Conservation (phyloP, 805 yeast species). For the Teunomyces lycoperdinae region DNA sequence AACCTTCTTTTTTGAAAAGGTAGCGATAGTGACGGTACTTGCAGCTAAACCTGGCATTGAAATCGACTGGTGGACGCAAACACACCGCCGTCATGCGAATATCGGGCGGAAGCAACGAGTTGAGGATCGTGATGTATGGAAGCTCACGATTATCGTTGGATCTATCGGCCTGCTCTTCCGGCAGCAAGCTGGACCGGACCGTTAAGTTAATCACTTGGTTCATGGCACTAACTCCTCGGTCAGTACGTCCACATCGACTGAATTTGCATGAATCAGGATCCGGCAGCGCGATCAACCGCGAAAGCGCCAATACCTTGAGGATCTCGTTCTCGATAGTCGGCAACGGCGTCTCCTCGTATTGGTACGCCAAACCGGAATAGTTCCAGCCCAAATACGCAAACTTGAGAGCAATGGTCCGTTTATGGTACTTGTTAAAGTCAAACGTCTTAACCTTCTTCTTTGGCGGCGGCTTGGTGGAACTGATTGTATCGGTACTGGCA, state of each 20-base stretch:
- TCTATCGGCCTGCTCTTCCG: constrained; percentile 59
- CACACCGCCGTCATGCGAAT: constrained; percentile 80
- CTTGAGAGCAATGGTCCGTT: constrained; percentile 71
- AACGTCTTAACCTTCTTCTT: constrained; percentile 43
- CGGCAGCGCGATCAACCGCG: constrained; percentile 59
- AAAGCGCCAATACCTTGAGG: constrained; percentile 64
- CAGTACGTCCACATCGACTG: constrained; percentile 93
- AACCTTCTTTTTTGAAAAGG: constrained; percentile 51
- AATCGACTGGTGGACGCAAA: constrained; percentile 74
- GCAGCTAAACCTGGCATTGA: constrained; percentile 94
- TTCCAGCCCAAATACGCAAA: constrained; percentile 95
- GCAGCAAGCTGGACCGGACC: constrained; percentile 65
- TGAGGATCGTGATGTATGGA: constrained; percentile 72
- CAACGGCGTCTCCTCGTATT: constrained; percentile 67
- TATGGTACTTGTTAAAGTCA: constrained; percentile 61
- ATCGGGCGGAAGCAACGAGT: constrained; percentile 76
- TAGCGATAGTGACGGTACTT: constrained; percentile 82
- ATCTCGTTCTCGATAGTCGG: constrained; percentile 86
- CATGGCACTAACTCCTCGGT: constrained; percentile 95
- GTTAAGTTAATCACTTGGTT: constrained; percentile 84
- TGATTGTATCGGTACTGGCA: background rate
- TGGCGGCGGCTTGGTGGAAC: constrained; percentile 1
- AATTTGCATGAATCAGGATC: constrained; percentile 66
- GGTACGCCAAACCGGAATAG: constrained; percentile 86
- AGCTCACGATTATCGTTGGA: constrained; percentile 64